Percentiles rank a stretch among this genome's conserved stretches.
These are phyloP conservation scores for Fusarium sublunatum DNA, from an alignment of 2,329 filamentous ascomycete genomes.

Conservation along the genomic window DNA sequence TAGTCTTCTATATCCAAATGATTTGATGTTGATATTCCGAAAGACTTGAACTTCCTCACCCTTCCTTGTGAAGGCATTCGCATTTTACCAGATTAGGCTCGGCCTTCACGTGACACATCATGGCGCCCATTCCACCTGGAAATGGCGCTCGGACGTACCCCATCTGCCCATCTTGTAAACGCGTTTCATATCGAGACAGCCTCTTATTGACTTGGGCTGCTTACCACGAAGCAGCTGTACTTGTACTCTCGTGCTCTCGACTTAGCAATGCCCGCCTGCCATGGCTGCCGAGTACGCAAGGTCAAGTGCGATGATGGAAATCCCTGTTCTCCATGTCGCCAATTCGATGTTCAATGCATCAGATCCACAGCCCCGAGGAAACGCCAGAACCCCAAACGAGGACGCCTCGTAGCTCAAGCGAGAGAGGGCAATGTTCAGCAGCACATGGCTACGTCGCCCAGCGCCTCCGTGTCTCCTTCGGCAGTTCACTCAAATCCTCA, in stretches of 20 bases:
- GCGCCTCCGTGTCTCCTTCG: slow-evolving; percentile 32
- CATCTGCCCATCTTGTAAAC: slow-evolving; percentile 20
- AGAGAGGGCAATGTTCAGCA: slow-evolving; percentile 34
- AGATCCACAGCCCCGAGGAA: slow-evolving; percentile 34
- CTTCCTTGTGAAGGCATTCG: slow-evolving; percentile 2
- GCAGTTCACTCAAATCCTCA: slow-evolving; percentile 25
- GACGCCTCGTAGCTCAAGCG: slow-evolving; percentile 37
- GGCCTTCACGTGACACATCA: slow-evolving; percentile 24
- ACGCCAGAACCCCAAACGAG: slow-evolving; percentile 39
- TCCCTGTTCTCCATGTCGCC: slow-evolving; percentile 39
- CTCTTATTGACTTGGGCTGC: slow-evolving; percentile 23
- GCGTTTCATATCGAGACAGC: slow-evolving; percentile 24
- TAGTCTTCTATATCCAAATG: too few species aligned
- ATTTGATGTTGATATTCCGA: too few species aligned
- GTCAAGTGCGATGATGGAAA: slow-evolving; percentile 43
- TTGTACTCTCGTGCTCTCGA: not conserved
- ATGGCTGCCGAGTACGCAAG: slow-evolving; percentile 44
- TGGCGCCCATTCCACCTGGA: slow-evolving; percentile 22
- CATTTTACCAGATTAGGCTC: not conserved
- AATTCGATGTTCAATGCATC: slow-evolving; percentile 39
- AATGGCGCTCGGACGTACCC: slow-evolving; percentile 11
- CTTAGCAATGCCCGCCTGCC: slow-evolving; percentile 37
- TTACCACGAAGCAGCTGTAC: not conserved
- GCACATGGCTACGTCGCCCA: slow-evolving; percentile 27
- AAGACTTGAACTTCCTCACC: too few species aligned